Percentiles rank a stretch among this genome's conserved stretches.
Conservation (phyloP, 441 rosid species). For the Adansonia grandidieri region DNA sequence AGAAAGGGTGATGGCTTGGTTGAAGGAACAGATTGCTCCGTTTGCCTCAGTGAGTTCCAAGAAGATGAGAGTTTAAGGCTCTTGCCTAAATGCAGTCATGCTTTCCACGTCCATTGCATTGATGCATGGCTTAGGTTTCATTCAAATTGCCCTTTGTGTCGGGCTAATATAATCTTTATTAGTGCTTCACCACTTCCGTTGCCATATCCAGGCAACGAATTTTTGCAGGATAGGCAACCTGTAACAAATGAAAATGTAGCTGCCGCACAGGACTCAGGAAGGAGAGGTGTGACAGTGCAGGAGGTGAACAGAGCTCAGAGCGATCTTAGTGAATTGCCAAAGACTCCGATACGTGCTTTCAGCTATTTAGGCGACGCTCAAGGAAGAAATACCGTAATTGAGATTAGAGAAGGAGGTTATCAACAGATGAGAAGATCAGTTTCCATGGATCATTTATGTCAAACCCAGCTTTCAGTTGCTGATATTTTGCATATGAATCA, state of each 20-base stretch:
- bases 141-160: constrained; percentile 85
- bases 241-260: constrained; percentile 25
- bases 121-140: constrained; percentile 91
- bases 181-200: constrained; percentile 30
- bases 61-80: constrained; percentile 80
- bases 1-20: constrained; percentile 60
- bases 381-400: constrained; percentile 42
- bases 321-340: background rate
- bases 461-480: constrained; percentile 39
- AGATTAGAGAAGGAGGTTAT: constrained; percentile 37
- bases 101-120: constrained; percentile 80
- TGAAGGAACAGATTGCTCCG: constrained; percentile 76
- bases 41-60: constrained; percentile 81
- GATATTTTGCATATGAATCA: constrained; percentile 37
- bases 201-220: constrained; percentile 27
- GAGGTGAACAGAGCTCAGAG: constrained; percentile 23
- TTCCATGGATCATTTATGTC: constrained; percentile 65
- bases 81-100: constrained; percentile 83
- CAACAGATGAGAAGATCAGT: constrained; percentile 50
- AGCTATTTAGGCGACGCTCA: constrained; percentile 44
- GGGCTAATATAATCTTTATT: constrained; percentile 54
- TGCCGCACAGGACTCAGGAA: constrained; percentile 10
- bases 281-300: too few relatives aligned
- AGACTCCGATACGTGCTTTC: too few relatives aligned
- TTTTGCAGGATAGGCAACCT: constrained; percentile 28